Conservation (phyloP, 2,329 filamentous ascomycete species). For the Paecilomyces niveus region DNA sequence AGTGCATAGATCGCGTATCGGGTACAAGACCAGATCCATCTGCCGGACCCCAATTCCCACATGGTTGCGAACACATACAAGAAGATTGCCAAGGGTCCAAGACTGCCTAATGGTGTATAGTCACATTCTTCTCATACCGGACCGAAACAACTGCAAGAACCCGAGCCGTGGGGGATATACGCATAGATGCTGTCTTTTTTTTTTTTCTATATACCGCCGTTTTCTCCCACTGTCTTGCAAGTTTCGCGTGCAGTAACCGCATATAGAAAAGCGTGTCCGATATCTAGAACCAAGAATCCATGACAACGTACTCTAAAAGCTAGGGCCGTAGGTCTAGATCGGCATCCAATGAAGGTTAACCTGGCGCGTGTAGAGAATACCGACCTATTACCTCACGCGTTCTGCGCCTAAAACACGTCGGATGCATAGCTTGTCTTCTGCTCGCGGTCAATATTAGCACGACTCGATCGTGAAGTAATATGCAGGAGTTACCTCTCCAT, state of each 20-base stretch:
- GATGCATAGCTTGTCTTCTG: neutral
- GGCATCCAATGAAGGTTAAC: neutral
- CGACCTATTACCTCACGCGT: neutral
- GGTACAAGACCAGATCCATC: neutral
- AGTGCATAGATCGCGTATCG: neutral
- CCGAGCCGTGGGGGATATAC: too few species aligned
- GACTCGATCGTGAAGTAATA: neutral
- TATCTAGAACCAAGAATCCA: neutral
- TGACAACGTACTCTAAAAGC: neutral
- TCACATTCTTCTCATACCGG: neutral
- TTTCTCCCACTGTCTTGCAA: too few species aligned
- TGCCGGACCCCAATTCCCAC: neutral
- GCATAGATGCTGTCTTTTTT: neutral
- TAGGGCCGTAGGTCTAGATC: neutral
- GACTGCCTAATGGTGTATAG: neutral
- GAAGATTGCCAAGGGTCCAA: neutral
- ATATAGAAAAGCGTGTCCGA: neutral
- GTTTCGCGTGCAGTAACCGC: neutral
- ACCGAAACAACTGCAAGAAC: neutral
- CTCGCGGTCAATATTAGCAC: too few species aligned
- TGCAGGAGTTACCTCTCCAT: too few species aligned
- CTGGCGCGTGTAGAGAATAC: neutral
- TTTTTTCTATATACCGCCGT: neutral
- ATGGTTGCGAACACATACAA: neutral
- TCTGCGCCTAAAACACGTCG: neutral